Evolutionary conservation across 306 rosid species (phyloP).

Genomic region (Prunus campanulata): DNA sequence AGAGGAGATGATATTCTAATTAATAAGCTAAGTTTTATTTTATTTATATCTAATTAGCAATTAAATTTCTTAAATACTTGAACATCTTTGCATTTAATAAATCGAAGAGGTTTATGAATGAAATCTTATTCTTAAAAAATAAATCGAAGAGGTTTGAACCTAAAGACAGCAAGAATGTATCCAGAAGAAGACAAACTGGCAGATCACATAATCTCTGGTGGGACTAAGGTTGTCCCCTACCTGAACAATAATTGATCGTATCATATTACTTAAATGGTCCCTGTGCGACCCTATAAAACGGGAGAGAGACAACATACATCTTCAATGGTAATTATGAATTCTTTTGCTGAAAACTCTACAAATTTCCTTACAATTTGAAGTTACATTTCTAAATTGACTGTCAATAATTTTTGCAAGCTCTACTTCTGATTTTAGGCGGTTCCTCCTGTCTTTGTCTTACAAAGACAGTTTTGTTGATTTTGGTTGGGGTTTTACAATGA

Average conservation of each 20-base stretch:
- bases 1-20: background rate
- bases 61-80: background rate
- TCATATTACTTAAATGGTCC: background rate
- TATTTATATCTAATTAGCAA: background rate
- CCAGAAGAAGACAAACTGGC: conserved; percentile 5
- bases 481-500: too few species aligned
- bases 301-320: too few species aligned
- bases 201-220: conserved; percentile 51
- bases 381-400: too few species aligned
- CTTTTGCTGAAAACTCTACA: too few species aligned
- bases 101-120: background rate
- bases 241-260: conserved; percentile 5
- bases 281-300: too few species aligned
- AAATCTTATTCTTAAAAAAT: too few species aligned
- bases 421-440: too few species aligned
- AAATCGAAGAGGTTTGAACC: conserved; percentile 4
- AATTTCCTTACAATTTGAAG: too few species aligned
- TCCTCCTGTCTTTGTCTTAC: too few species aligned
- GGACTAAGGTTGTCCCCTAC: conserved; percentile 33
- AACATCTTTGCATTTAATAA: background rate
- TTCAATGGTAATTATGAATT: too few species aligned
- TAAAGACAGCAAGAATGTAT: conserved; percentile 1
- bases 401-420: too few species aligned
- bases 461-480: too few species aligned
- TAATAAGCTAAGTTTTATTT: background rate